Percentiles rank a stretch among this genome's conserved stretches.
Evolutionary conservation across 768 basidiomycete genomes (phyloP).

Genomic region (Boletus tomentosulus): DNA sequence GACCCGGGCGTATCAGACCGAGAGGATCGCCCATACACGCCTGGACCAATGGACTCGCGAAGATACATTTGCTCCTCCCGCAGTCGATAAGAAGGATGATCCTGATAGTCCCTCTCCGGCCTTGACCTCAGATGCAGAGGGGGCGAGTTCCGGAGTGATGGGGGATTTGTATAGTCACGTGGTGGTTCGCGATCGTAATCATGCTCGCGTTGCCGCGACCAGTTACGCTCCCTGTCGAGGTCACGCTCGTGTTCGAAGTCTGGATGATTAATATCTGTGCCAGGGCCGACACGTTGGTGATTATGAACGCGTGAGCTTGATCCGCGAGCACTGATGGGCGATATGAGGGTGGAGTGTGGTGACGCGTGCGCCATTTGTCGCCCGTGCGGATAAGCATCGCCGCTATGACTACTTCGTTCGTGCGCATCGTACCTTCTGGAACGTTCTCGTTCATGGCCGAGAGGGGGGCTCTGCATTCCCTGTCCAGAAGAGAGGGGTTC

Average conservation of each 20-base stretch:
- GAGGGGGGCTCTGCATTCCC: constrained; percentile 46
- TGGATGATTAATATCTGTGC: constrained; percentile 46
- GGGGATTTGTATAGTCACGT: constrained; percentile 29
- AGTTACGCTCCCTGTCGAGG: constrained; percentile 44
- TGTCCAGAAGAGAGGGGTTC: constrained; percentile 45
- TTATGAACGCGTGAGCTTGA: constrained; percentile 47
- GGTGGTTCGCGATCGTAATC: constrained; percentile 37
- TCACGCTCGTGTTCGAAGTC: constrained; percentile 37
- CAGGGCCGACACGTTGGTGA: constrained; percentile 67
- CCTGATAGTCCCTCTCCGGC: constrained; percentile 30
- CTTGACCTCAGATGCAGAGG: constrained; percentile 37
- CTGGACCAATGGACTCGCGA: constrained; percentile 31
- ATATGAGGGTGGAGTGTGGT: constrained; percentile 32
- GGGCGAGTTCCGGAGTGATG: constrained; percentile 39
- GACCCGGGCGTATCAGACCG: constrained; percentile 60
- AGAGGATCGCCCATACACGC: constrained; percentile 35
- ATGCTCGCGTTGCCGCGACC: constrained; percentile 39
- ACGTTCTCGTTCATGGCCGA: constrained; percentile 39
- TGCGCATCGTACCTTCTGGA: constrained; percentile 47
- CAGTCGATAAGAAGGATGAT: constrained; percentile 26
- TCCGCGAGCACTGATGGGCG: constrained; percentile 34
- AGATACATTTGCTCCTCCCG: constrained; percentile 28
- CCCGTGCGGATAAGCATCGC: constrained; percentile 31
- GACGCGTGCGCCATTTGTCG: constrained; percentile 32
- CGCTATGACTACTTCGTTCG: constrained; percentile 36